phyloP scores from a whole-genome alignment of 1,139 yeast genomes.

The Hemisphaericaspora lyxosophila region DNA sequence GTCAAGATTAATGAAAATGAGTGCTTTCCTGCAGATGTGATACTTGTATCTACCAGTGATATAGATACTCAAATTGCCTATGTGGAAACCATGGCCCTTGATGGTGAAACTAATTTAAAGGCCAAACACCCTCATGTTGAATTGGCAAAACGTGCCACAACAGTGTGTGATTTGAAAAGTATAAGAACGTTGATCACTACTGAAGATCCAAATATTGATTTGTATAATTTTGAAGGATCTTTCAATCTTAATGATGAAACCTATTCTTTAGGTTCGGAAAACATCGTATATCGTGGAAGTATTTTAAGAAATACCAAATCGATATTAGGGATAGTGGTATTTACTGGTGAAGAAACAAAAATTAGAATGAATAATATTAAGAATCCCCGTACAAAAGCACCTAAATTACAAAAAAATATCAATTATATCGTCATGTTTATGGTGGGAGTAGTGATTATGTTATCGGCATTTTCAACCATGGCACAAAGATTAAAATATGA shows the following conservation, averaged over 20 bases:
- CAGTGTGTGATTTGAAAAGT: conserved; percentile 52
- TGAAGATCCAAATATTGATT: conserved; percentile 89
- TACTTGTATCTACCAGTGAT: conserved; percentile 63
- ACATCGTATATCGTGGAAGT: conserved; percentile 85
- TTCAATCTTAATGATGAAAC: conserved; percentile 21
- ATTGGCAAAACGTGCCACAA: conserved; percentile 48
- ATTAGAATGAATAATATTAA: conserved; percentile 92
- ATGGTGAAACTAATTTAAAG: conserved; percentile 93
- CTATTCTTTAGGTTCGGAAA: conserved; percentile 73
- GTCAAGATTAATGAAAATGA: conserved; percentile 73
- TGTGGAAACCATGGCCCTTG: conserved; percentile 95
- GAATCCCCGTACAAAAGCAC: conserved; percentile 90
- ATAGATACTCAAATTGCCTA: conserved; percentile 72
- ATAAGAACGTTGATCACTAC: conserved; percentile 57
- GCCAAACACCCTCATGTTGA: conserved; percentile 68
- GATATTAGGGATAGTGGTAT: conserved; percentile 76
- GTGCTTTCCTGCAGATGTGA: conserved; percentile 90
- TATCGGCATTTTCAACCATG: conserved; percentile 80
- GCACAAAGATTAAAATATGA: conserved; percentile 62
- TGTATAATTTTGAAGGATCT: conserved; percentile 86
- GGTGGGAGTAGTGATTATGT: conserved; percentile 75
- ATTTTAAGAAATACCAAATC: conserved; percentile 77
- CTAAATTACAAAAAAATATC: conserved; percentile 80
- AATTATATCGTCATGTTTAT: conserved; percentile 82
- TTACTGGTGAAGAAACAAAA: conserved; percentile 95